Base-by-base conservation (phyloP, 345 rosid species). In the Linum trigynum region DNA sequence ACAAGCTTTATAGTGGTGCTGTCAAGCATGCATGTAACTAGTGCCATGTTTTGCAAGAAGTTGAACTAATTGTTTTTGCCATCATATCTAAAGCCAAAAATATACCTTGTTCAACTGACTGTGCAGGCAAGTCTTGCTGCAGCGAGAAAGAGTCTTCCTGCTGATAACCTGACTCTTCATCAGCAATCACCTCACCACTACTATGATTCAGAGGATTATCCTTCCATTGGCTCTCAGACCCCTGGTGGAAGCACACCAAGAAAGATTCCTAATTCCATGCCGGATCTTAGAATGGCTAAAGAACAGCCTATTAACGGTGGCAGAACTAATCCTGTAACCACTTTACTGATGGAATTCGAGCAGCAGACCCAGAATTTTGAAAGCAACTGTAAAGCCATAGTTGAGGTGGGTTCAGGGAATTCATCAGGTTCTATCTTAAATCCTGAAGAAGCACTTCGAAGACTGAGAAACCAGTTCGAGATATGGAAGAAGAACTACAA, bases 401-500 rank as follows among this genome's bases (percentile, higher is more conserved):
- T 68, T 48, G 90, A 84, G 60, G 82, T 72, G 67, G 83, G 76
- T 76, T 60, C 71, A 10, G 71, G 69, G 23, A 78, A 70, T 42
- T 77, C 83, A 45, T 77, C 83, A 36, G 65, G 71, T 60, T 64
- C 80, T 11, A 64, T 72, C 23, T 67, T 66, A 48, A 79, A 79
- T 43, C 83, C 89, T 38, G 88, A 75, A 36, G 87, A 81, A 45
- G 96, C 86, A 70, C 75, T 86, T 40, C 70, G 83, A 72, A 88
- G 82, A 66, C 65, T 94, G 75, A 94, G 79, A 79, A 61, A 48
- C 17, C 77, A 80, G 66, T 90, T 92, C 55, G 89, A 90, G 79
- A 60, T 79, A 32, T 92, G 98, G 98, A 92, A 86, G 82, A 92
- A 86, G 74, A 96, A 86, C 61, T 92, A 85, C 77, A 92, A 86